Evolutionary conservation across 2,329 filamentous ascomycete genomes (phyloP).

Genomic region (Trichoderma simmonsii): DNA sequence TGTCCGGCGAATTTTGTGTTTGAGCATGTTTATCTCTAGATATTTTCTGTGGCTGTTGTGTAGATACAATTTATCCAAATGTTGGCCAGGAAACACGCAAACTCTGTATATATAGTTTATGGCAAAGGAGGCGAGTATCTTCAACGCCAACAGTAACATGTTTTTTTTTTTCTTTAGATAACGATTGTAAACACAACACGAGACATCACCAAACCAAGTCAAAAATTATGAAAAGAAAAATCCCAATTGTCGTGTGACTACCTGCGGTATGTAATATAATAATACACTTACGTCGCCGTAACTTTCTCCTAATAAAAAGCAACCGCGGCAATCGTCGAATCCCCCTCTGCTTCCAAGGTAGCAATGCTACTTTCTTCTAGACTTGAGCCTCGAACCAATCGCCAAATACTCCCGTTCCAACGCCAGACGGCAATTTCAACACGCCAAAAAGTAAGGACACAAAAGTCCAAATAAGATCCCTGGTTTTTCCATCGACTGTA

Average conservation of each 20-base stretch:
- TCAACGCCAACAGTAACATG: background rate
- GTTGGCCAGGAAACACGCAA: background rate
- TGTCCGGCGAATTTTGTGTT: background rate
- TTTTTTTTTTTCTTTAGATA: background rate
- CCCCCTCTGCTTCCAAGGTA: background rate
- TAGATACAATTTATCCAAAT: background rate
- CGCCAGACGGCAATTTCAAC: background rate
- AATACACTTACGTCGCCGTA: background rate
- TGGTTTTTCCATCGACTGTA: background rate
- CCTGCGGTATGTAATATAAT: slow-evolving; percentile 11
- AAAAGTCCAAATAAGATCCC: background rate
- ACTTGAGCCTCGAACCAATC: background rate
- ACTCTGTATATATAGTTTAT: background rate
- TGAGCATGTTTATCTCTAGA: background rate
- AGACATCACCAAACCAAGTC: background rate
- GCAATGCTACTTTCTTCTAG: background rate
- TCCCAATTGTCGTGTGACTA: background rate
- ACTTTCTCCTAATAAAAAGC: background rate
- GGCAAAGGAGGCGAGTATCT: background rate
- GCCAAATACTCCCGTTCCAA: slow-evolving; percentile 11
- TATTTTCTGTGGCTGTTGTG: background rate
- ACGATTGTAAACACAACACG: background rate
- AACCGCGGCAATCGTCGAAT: background rate
- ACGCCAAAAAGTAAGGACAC: background rate
- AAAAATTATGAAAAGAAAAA: background rate